Percentiles rank a stretch among this genome's conserved stretches.
These are phyloP conservation scores for Dactylellina cionopaga DNA, from an alignment of 2,329 filamentous ascomycete species.

Conservation along the genomic window DNA sequence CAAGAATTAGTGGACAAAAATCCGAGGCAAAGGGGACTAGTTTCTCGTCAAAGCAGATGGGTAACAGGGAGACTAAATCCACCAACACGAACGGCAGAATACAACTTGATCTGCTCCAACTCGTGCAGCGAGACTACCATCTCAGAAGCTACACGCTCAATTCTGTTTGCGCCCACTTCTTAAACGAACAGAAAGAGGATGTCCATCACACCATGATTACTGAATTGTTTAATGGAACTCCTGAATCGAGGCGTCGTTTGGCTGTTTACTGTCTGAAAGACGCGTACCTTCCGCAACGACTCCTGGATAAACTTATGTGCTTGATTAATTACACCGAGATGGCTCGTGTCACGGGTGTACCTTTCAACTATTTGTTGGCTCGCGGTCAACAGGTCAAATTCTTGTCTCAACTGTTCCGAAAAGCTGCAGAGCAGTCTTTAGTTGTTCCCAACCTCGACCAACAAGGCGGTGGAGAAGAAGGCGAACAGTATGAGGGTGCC, in stretches of 20 bases:
- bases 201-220: constrained; percentile 99
- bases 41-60: constrained; percentile 98
- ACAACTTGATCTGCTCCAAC: constrained; percentile 91
- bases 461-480: constrained; percentile 70
- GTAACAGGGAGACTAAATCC: constrained; percentile 89
- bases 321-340: constrained; percentile 99
- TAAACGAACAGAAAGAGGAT: constrained; percentile 98
- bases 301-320: constrained; percentile 98
- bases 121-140: constrained; percentile 94
- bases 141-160: constrained; percentile 96
- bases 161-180: constrained; percentile 91
- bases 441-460: constrained; percentile 85
- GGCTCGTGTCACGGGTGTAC: constrained; percentile 98
- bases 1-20: constrained; percentile 75
- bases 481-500: constrained; percentile 93
- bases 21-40: constrained; percentile 81
- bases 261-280: constrained; percentile 98
- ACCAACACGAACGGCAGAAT: constrained; percentile 95
- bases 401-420: constrained; percentile 94
- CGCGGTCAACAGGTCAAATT: constrained; percentile 98
- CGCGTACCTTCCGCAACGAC: constrained; percentile 88
- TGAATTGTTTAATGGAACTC: constrained; percentile 94
- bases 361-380: constrained; percentile 91
- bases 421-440: constrained; percentile 89
- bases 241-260: constrained; percentile 87